These are phyloP conservation scores for Phytopythium cucurbitacearum DNA, from an alignment of 352 stramenopile species.

Conservation along the genomic window DNA sequence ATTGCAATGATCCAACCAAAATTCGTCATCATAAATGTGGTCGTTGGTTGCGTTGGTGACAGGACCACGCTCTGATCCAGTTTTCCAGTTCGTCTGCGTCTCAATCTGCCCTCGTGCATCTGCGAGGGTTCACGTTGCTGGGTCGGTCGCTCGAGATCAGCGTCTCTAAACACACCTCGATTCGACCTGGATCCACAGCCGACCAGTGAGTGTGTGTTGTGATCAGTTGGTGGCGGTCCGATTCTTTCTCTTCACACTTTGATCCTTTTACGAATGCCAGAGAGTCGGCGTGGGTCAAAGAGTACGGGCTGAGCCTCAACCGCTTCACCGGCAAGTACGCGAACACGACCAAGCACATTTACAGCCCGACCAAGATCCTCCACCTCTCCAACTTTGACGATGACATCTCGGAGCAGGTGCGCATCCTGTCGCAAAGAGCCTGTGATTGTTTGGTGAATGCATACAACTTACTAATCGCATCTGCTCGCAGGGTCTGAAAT, in stretches of 20 bases:
- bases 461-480: neutral
- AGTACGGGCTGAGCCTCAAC: slow-evolving; percentile 46
- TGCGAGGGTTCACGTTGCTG: slow-evolving; percentile 49
- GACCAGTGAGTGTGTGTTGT: slow-evolving; percentile 7
- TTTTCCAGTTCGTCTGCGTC: slow-evolving; percentile 38
- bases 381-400: slow-evolving; percentile 63
- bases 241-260: neutral
- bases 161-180: slow-evolving; percentile 59
- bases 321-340: slow-evolving; percentile 63
- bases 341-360: slow-evolving; percentile 55
- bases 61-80: slow-evolving; percentile 61
- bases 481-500: slow-evolving; percentile 23
- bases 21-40: neutral
- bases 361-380: slow-evolving; percentile 61
- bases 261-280: neutral
- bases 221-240: neutral
- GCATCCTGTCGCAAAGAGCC: neutral
- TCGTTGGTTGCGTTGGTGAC: neutral
- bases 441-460: too few species aligned
- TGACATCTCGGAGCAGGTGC: slow-evolving; percentile 21
- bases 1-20: neutral
- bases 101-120: slow-evolving; percentile 44
- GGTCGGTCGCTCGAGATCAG: slow-evolving; percentile 54
- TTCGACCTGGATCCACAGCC: slow-evolving; percentile 10
- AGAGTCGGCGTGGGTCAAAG: slow-evolving; percentile 26